phyloP scores from a whole-genome alignment of 2,329 filamentous ascomycete genomes.

The Escovopsis sp. region DNA sequence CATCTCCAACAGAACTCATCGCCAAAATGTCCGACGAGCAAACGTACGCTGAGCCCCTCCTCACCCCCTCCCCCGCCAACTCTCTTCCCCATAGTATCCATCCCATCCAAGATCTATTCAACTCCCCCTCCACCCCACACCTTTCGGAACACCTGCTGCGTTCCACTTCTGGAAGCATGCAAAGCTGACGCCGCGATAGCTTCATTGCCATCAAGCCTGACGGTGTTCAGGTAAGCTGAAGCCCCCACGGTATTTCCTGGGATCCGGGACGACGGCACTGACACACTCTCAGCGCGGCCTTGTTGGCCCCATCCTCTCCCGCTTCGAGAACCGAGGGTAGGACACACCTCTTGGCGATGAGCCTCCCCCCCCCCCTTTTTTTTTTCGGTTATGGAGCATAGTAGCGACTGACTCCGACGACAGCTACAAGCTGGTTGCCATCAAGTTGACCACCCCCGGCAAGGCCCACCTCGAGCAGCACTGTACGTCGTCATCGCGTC shows the following conservation, averaged over 20 bases:
- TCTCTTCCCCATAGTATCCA: too few species aligned
- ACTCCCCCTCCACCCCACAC: conserved; percentile 10
- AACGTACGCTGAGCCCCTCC: conserved; percentile 48
- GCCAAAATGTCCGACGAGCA: conserved; percentile 60
- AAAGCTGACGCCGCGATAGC: conserved; percentile 35
- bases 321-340: conserved; percentile 93
- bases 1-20: conserved; percentile 11
- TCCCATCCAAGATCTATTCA: conserved; percentile 3
- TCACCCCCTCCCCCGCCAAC: conserved; percentile 13
- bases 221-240: conserved; percentile 74
- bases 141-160: neutral
- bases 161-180: neutral
- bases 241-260: neutral
- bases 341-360: conserved; percentile 15
- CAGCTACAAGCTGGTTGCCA: conserved; percentile 94
- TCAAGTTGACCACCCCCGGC: conserved; percentile 83
- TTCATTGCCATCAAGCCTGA: conserved; percentile 99
- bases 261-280: conserved; percentile 5
- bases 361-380: neutral
- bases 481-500: conserved; percentile 37
- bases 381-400: conserved; percentile 1
- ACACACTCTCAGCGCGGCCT: conserved; percentile 64
- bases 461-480: conserved; percentile 97
- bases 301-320: conserved; percentile 90
- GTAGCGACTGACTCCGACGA: neutral